A percentile compares a stretch with the other conserved stretches of the same genome.
phyloP scores from a whole-genome alignment of 2,329 filamentous ascomycete species.

The Botrytis fabae region DNA sequence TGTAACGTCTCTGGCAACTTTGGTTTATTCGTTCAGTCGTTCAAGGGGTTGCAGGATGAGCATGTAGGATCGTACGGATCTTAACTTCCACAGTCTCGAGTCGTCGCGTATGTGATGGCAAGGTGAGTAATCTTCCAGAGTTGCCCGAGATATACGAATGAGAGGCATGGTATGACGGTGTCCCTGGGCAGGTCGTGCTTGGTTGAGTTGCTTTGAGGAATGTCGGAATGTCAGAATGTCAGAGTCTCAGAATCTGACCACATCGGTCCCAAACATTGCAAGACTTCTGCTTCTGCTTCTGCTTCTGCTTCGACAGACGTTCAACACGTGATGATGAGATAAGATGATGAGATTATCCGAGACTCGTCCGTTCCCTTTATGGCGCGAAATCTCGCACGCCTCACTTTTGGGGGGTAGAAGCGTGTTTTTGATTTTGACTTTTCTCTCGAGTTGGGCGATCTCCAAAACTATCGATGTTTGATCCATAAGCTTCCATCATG shows the following conservation, averaged over 20 bases:
- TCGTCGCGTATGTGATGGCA: not conserved
- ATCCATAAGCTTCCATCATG: slow-evolving; percentile 12
- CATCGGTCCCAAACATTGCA: not conserved
- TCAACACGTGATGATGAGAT: not conserved
- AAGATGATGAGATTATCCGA: not conserved
- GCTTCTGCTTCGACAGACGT: not conserved
- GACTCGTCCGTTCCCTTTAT: not conserved
- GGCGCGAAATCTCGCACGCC: slow-evolving; percentile 16
- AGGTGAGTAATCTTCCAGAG: not conserved
- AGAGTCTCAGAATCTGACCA: not conserved
- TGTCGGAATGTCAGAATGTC: not conserved
- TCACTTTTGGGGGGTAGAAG: not conserved
- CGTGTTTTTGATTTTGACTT: not conserved
- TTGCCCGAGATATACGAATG: not conserved
- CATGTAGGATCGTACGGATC: not conserved
- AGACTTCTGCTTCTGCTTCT: not conserved
- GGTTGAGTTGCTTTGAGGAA: not conserved
- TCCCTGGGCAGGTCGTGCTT: not conserved
- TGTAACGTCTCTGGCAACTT: not conserved
- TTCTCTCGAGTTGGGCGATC: not conserved
- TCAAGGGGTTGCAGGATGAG: not conserved
- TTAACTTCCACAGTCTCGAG: not conserved
- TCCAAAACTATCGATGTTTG: slow-evolving; percentile 23
- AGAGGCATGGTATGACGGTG: not conserved
- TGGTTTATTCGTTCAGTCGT: not conserved